Base-by-base conservation (phyloP, 305 asterid genomes). In the Fraxinus greggii region DNA sequence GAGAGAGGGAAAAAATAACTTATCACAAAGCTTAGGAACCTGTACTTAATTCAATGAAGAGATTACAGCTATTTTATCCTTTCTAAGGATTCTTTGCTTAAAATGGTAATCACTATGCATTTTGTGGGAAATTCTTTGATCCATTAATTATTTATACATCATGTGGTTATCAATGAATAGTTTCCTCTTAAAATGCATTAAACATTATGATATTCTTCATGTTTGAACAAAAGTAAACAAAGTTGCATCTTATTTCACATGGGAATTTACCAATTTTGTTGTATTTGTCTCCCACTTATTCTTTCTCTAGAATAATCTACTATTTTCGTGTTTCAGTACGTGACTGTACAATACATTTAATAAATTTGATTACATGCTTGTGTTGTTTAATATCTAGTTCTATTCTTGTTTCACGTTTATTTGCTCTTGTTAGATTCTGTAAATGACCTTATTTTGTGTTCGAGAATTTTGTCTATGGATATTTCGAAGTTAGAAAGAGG, bases 21-120 rank as follows among this genome's bases (percentile, higher is more conserved):
- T 89, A 88, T 84, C 85, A 80, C 17, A 35, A 85, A 80, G 75
- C 77, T 78, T 82, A 75, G 84, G 81, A 84, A 85, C 84, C 84
- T 86, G 85, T 86, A 69, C 80, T 54, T 84, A 86, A 75, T 84
- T 82, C 61, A 69, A 84, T 73, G 78, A 82, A 80, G 69, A 54
- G 67, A 70, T 21, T 32, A 78, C 35, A 80, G 70, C 23, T 77
- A 80, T 80, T 28, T 61, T 81, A 79, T 78, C 45, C 35, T 74
- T 85, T 79, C 54, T 31, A 36, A 72, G 72, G 76, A 80, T 86
- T 80, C 85, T 74, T 84, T 82, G 72, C 91, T 84, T 31, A 3
- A 85, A 86, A 75, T 86, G 86, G 84, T 77, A 65, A 82, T 70
- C 86, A 32, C 40, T 51, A 78, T 70, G 63, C 83, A 70, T 80